phyloP scores from a whole-genome alignment of 345 rosid species.

The Camelina hispida region DNA sequence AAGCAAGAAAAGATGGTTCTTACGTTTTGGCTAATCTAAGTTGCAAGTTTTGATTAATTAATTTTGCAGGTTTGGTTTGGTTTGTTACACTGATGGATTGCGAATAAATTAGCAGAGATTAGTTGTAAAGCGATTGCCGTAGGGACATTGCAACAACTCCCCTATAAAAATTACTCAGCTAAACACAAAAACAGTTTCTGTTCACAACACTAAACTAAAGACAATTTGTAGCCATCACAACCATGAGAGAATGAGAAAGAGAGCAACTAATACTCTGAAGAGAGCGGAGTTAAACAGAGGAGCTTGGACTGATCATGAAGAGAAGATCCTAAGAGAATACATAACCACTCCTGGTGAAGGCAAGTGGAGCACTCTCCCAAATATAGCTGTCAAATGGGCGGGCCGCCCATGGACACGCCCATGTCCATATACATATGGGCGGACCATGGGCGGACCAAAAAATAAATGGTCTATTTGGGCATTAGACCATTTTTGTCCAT shows the following conservation, averaged over 20 bases:
- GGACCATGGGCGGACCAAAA: no score
- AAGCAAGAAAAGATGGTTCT: no score
- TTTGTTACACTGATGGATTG: no score
- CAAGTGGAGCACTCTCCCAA: constrained; percentile 71
- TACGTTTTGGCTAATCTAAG: no score
- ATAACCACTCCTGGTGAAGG: constrained; percentile 67
- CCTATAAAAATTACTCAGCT: constrained; percentile 34
- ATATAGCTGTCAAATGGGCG: no score
- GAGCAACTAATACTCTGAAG: constrained; percentile 48
- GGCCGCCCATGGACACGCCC: no score
- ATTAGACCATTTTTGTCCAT: no score
- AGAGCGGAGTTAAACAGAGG: constrained; percentile 70
- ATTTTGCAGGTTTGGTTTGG: no score
- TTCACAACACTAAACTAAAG: constrained; percentile 43
- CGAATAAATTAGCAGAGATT: no score
- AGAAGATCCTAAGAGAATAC: constrained; percentile 57
- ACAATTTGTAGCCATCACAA: constrained; percentile 36
- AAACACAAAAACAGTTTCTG: constrained; percentile 33
- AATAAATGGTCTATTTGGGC: no score
- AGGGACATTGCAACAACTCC: constrained; percentile 38
- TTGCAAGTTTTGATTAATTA: no score
- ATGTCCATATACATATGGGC: no score
- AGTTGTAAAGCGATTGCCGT: constrained; percentile 36
- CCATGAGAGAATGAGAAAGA: constrained; percentile 63
- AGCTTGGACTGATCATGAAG: constrained; percentile 78